These are phyloP conservation scores for Achlya hypogyna DNA, from an alignment of 352 stramenopile genomes.

Conservation along the genomic window DNA sequence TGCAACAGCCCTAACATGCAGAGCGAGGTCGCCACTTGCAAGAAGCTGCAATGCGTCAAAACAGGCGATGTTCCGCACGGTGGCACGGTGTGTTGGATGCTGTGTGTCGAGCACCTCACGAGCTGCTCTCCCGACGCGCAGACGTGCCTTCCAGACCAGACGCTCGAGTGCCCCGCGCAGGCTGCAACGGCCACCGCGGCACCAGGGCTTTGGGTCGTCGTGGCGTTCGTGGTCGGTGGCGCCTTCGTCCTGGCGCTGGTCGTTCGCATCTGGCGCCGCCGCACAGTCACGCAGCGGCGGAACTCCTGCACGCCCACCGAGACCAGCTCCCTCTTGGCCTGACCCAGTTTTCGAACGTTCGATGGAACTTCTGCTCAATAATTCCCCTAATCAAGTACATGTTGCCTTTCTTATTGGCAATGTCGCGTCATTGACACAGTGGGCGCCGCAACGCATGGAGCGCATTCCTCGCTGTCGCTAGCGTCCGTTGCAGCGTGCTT, in stretches of 20 bases:
- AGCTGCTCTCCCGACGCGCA: conserved; percentile 25
- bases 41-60: neutral
- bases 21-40: conserved; percentile 17
- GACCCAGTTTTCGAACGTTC: neutral
- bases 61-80: conserved; percentile 12
- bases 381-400: neutral
- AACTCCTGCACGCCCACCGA: neutral
- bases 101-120: conserved; percentile 40
- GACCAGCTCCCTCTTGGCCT: neutral
- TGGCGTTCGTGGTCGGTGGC: neutral
- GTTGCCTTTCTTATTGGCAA: neutral
- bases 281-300: neutral
- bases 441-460: too few relatives aligned
- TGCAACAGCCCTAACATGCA: conserved; percentile 23
- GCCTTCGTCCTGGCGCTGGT: neutral
- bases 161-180: conserved; percentile 26
- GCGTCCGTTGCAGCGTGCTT: too few relatives aligned
- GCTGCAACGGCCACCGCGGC: conserved; percentile 14
- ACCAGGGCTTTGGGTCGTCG: neutral
- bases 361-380: neutral
- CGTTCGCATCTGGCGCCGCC: neutral
- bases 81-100: conserved; percentile 40
- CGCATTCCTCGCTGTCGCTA: too few relatives aligned
- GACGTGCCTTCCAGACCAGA: conserved; percentile 31
- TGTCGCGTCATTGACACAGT: too few relatives aligned